Base-by-base conservation (phyloP, 805 yeast species). In the Clavispora phyllophila region DNA sequence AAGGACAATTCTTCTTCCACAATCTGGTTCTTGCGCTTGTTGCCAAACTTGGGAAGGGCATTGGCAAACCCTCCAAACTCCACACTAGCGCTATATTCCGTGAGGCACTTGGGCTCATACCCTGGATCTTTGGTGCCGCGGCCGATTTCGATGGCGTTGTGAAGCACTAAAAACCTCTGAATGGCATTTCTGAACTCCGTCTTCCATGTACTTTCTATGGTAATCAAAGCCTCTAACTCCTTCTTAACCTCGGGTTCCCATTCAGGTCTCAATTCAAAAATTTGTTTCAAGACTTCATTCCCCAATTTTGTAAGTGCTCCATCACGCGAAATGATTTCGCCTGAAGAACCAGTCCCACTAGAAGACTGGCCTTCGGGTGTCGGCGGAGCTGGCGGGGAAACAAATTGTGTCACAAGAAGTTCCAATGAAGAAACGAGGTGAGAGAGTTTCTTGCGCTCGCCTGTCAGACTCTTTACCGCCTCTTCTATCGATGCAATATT, bases 41-140 rank as follows among this genome's bases (percentile, higher is more conserved):
- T n/a, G 4, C 26, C 19, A 14, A 20, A 20, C 27, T 56, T 58
- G 25, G 56, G 52, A 28, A 58, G 48, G 2, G 67, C 67, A 45
- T 61, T 62, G 34, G 49, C 47, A 39, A 48, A 55, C 5, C 74
- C 73, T 0, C 72, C 73, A 55, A 67, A 69, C 26, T 62, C 65
- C 9, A 66, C 50, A 33, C 69, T 60, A 5, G 72, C 72, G 41
- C 60, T 64, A 43, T 61, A 55, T 43, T 69, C 73, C 7, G 61
- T 58, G 40, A 64, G 39, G 39, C 52, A 57, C 8, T 51, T 50
- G 2, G 72, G 68, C 37, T 61, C 61, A 45, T 69, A 68, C 17
- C 40, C 43, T 2, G 51, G 47, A 40, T 65, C 63, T 3, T 32
- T 43, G 19, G 49, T 51, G 7, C 46, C 45, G 28, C 58, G 62